Conservation (phyloP, 129 eudicot species). For the Heracleum sosnowskyi region DNA sequence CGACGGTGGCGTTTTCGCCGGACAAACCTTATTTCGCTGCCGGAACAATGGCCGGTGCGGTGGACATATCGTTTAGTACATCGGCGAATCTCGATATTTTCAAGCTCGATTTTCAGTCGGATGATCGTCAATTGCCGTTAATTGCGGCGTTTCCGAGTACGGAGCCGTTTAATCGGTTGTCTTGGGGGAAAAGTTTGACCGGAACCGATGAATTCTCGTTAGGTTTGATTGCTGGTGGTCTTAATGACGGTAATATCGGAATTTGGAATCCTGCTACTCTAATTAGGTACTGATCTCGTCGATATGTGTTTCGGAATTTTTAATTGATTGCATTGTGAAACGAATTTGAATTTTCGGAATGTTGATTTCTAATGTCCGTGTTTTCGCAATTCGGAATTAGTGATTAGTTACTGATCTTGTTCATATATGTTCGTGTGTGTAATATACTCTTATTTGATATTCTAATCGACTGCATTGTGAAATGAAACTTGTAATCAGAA, state of each 20-base stretch:
- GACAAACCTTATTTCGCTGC: slow-evolving; percentile 79
- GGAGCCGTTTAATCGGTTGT: slow-evolving; percentile 83
- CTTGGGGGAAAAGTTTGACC: slow-evolving; percentile 71
- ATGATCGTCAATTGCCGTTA: slow-evolving; percentile 56
- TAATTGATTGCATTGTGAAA: not conserved
- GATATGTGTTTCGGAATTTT: not conserved
- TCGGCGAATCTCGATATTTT: slow-evolving; percentile 88
- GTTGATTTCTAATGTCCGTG: not conserved
- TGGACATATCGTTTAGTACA: slow-evolving; percentile 89
- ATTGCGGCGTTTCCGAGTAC: slow-evolving; percentile 57
- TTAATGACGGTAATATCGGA: slow-evolving; percentile 81
- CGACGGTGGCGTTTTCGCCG: slow-evolving; percentile 91
- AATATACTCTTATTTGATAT: no score
- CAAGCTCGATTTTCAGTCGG: slow-evolving; percentile 80
- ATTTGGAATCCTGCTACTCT: slow-evolving; percentile 77
- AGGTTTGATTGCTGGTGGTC: slow-evolving; percentile 94
- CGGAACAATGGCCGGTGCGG: slow-evolving; percentile 99
- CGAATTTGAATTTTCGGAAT: not conserved
- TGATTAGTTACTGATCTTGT: not conserved
- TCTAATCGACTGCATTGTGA: not conserved
- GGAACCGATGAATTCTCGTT: slow-evolving; percentile 56
- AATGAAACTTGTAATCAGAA: not conserved
- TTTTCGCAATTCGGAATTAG: not conserved
- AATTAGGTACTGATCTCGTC: slow-evolving; percentile 32
- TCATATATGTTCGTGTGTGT: no score